These are phyloP conservation scores for Polysphondylium violaceum DNA, from an alignment of 78 protist species.

Conservation along the genomic window DNA sequence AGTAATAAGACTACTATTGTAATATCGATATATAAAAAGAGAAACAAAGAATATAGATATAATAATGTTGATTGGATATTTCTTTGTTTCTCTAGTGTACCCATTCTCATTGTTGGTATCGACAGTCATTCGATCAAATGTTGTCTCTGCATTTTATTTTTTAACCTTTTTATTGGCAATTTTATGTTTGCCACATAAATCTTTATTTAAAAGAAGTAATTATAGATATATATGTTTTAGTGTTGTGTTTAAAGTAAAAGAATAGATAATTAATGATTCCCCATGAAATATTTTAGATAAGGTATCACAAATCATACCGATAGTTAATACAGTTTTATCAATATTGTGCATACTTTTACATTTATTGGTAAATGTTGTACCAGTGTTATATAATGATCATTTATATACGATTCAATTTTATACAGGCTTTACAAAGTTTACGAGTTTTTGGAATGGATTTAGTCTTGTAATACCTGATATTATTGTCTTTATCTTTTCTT, in stretches of 20 bases:
- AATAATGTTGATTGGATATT: slow-evolving; percentile 29
- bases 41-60: not conserved
- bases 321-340: slow-evolving; percentile 1
- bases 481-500: not conserved
- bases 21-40: not conserved
- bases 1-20: too few relatives aligned
- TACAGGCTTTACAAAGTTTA: slow-evolving; percentile 5
- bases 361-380: not conserved
- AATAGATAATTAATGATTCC: not conserved
- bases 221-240: not conserved
- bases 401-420: not conserved
- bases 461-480: slow-evolving; percentile 28
- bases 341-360: slow-evolving; percentile 4
- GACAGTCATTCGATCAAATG: slow-evolving; percentile 31
- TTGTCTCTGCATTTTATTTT: slow-evolving; percentile 47
- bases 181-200: slow-evolving; percentile 44
- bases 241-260: not conserved
- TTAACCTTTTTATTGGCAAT: slow-evolving; percentile 32
- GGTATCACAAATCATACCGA: slow-evolving; percentile 27
- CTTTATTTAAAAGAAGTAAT: slow-evolving; percentile 31
- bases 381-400: not conserved
- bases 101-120: slow-evolving; percentile 43
- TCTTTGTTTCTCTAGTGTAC: slow-evolving; percentile 33
- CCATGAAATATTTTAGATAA: slow-evolving; percentile 4
- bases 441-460: not conserved